Evolutionary conservation across 164 flowering plant species (phyloP), one percentile per base, ranked within the genome.

Genomic region (Buxus sempervirens): DNA sequence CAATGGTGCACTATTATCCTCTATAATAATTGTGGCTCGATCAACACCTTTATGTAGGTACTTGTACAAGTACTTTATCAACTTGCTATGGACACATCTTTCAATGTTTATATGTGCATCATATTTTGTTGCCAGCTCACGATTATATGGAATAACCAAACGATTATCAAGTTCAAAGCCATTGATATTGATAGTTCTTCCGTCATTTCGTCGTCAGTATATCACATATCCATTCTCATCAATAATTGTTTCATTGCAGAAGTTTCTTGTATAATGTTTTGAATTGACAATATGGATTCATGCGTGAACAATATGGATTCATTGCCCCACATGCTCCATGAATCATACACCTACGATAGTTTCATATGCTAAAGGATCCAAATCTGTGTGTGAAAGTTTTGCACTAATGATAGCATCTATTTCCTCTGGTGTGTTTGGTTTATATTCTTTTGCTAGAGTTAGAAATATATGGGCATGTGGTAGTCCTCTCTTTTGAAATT

Each of bases 401-500:
- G 72, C 72, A 15, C 51, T 51, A 6, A 76, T 67, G 0, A 67
- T 12, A 19, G 16, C 24, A 41, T 76, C 69, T 8, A 71, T 63
- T 22, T 76, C 69, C 9, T 22, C 22, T 5, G 20, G 0, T 4
- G 25, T 5, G 14, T 18, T 0, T 14, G 13, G 9, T n/a, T 63
- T 68, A 1, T 57, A n/a, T 0, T 36, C 59, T 16, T 45, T 19
- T 22, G 27, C 12, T 0, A 69, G 16, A 20, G 38, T 64, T 2
- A 74, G 2, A 1, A 70, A 24, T 0, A 72, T 67, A 25, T 76
- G 72, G 8, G 65, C 64, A 45, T 72, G 72, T 0, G 75, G 72
- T 0, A 76, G 64, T 0, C 72, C 69, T 63, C 65, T 45, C 49
- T 75, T 75, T 19, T 71, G 72, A 51, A 71, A 75, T 38, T 68